These are phyloP conservation scores for Collybia mongolica DNA, from an alignment of 768 basidiomycete genomes.

Conservation along the genomic window DNA sequence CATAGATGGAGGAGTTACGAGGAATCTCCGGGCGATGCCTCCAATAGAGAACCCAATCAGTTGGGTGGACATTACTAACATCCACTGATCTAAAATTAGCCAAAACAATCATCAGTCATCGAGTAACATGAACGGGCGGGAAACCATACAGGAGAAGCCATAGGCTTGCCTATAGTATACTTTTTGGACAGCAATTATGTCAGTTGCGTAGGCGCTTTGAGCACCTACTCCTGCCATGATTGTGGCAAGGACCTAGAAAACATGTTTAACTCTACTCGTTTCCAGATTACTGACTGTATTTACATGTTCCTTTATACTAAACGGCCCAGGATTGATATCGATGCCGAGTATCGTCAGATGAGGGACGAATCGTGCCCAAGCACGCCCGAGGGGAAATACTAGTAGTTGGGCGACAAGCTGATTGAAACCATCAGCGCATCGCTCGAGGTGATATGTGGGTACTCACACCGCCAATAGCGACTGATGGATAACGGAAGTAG, in stretches of 20 bases:
- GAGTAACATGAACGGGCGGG: not conserved
- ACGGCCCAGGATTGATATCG: conserved; percentile 70
- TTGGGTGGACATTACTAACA: conserved; percentile 71
- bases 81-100: conserved; percentile 45
- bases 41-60: conserved; percentile 59
- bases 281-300: conserved; percentile 7
- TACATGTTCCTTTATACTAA: conserved; percentile 69
- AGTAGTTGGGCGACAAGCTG: conserved; percentile 70
- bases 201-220: conserved; percentile 61
- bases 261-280: not conserved
- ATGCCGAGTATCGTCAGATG: conserved; percentile 53
- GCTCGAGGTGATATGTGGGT: conserved; percentile 2
- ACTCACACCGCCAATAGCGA: conserved; percentile 53
- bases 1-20: conserved; percentile 66
- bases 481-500: conserved; percentile 67
- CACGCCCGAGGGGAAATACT: conserved; percentile 65
- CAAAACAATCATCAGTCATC: not conserved
- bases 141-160: conserved; percentile 42
- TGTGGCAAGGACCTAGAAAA: conserved; percentile 54
- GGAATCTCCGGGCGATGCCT: conserved; percentile 60
- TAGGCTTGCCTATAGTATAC: conserved; percentile 63
- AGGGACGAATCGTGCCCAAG: conserved; percentile 64
- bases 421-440: conserved; percentile 3
- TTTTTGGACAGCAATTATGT: conserved; percentile 72
- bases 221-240: conserved; percentile 64